These are phyloP conservation scores for Geranomyces variabilis DNA, from an alignment of 192 early-diverging fungal species.

Conservation along the genomic window DNA sequence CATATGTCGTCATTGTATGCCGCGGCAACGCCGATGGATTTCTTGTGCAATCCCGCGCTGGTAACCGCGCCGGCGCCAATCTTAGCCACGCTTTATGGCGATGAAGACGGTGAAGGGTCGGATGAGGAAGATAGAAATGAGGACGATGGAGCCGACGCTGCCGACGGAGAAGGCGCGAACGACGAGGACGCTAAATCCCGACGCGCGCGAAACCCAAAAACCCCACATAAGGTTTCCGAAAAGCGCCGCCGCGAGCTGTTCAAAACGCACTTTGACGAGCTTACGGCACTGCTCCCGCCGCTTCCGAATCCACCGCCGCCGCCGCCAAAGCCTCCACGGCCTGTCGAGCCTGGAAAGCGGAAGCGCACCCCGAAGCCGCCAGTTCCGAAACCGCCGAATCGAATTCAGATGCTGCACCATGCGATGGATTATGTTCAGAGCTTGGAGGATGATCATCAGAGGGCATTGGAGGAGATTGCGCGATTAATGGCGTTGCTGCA, in stretches of 20 bases:
- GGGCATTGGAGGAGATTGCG: not conserved
- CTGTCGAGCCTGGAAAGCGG: not conserved
- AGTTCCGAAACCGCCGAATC: conserved; percentile 12
- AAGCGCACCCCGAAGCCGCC: not conserved
- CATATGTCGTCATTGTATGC: not conserved
- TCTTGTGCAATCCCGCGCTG: no score
- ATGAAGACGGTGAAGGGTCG: not conserved
- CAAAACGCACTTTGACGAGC: conserved; percentile 21
- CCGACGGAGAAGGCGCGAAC: not conserved
- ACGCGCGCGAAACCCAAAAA: not conserved
- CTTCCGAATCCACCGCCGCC: not conserved
- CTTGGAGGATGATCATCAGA: not conserved
- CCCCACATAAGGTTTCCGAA: conserved; percentile 22
- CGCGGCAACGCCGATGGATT: not conserved
- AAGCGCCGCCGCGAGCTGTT: conserved; percentile 27
- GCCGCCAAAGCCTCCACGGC: not conserved
- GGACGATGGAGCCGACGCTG: not conserved
- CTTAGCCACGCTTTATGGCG: not conserved
- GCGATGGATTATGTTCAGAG: conserved; percentile 3
- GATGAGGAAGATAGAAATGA: conserved; percentile 4
- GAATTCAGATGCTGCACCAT: conserved; percentile 20
- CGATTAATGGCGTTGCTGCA: not conserved
- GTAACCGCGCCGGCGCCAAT: no score
- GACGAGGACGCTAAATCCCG: conserved; percentile 1
- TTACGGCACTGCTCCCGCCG: conserved; percentile 6